Conservation (phyloP, 2,329 filamentous ascomycete genomes). For the Mollisia scopiformis region DNA sequence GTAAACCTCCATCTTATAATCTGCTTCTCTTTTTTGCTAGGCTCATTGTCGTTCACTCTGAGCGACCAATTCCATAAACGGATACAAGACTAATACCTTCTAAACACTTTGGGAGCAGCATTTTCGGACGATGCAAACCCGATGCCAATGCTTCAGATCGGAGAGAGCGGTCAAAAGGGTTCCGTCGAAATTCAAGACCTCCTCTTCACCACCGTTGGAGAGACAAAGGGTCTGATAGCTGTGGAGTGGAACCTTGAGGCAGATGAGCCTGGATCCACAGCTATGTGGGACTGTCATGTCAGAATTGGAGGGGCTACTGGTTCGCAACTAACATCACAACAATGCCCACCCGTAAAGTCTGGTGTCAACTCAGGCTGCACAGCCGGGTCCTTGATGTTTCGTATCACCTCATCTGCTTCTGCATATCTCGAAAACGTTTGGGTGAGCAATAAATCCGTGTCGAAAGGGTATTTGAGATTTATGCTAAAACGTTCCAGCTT, state of each 20-base stretch:
- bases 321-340: conserved; percentile 32
- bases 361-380: conserved; percentile 27
- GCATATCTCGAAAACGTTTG: conserved; percentile 27
- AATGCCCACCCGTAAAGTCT: conserved; percentile 34
- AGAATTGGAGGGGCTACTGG: conserved; percentile 42
- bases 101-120: too few species aligned
- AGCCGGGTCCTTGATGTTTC: conserved; percentile 18
- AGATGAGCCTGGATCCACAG: conserved; percentile 32
- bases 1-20: too few species aligned
- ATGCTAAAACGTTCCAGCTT: too few species aligned
- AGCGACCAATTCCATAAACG: too few species aligned
- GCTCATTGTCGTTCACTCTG: too few species aligned
- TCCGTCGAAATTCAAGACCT: conserved; percentile 41
- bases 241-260: conserved; percentile 43
- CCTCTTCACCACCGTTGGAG: conserved; percentile 44
- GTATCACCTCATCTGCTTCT: conserved; percentile 11
- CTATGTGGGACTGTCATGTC: conserved; percentile 38
- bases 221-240: conserved; percentile 41
- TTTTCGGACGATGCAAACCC: conserved; percentile 25
- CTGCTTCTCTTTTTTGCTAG: too few species aligned
- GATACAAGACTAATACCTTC: too few species aligned
- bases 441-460: too few species aligned
- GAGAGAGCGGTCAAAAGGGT: conserved; percentile 48
- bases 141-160: conserved; percentile 41
- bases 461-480: too few species aligned